Base-by-base conservation (phyloP, 129 eudicot species). In the Arctium lappa region DNA sequence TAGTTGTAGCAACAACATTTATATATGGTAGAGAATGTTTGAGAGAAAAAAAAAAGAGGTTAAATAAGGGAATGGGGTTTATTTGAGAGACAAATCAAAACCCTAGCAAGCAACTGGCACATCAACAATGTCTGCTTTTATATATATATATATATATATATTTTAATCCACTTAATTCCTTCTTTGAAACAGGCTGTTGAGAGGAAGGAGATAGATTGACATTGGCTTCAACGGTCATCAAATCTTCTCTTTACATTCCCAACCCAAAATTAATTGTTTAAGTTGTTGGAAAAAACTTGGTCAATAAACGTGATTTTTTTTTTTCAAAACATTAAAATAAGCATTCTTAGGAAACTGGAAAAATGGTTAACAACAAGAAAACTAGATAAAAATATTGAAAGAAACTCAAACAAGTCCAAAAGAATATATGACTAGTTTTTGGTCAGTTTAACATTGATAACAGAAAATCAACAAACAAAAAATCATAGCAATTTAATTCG, bases 101-200 rank as follows among this genome's bases (percentile, higher is more conserved):
- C 73, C 73, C 73, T 77, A 77, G 73, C 73, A 56, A 60, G 73
- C 53, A 77, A 71, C 44, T 71, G 75, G 75, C 75, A 27, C 75
- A 71, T 71, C 75, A 71, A 71, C 75, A 71, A 71, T 71, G 74
- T 69, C 40, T 69, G 10, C 12, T 3, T 31, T 22, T 69, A 31
- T 16, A 60, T 60, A 5, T 0, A 1, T 44, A 3, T 70, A 3
- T 69, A 69, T 11, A 31, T 70, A 32, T 70, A 22, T 22, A 22
- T 32, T 70, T 32, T 50, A 50, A 69, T 69, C 32, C 38, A 69
- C 39, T 5, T 71, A 36, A 71, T 71, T 71, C 8, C 22, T 5
- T 71, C 75, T 11, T 71, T 71, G 29, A 71, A 71, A 71, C 75
- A 71, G 44, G 75, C 75, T 71, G 75, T 71, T 71, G 44, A 33